Conservation (phyloP, 768 basidiomycete genomes). For the Rhodocollybia butyracea region DNA sequence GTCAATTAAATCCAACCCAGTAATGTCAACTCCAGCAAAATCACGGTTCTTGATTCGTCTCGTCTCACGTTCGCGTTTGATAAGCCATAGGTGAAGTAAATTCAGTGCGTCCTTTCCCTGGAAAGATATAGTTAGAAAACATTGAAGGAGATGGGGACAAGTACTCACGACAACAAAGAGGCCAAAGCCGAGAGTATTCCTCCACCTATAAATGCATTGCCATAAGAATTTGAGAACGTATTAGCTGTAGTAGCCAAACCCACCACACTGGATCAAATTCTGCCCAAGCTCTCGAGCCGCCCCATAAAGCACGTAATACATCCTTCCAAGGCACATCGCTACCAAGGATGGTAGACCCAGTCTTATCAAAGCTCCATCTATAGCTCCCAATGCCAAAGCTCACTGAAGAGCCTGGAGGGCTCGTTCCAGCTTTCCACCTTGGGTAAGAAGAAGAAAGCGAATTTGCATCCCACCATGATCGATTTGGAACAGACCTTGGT, state of each 20-base stretch:
- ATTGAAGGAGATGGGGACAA: conserved; percentile 1
- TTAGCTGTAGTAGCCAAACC: too few species aligned
- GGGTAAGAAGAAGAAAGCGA: neutral
- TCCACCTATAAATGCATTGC: conserved; percentile 26
- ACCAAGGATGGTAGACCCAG: neutral
- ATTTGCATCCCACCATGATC: conserved; percentile 2
- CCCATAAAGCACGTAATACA: conserved; percentile 32
- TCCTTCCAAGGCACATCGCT: conserved; percentile 25
- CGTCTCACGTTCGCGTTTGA: conserved; percentile 69
- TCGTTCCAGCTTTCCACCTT: conserved; percentile 14
- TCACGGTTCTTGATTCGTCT: conserved; percentile 66
- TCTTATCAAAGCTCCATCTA: neutral
- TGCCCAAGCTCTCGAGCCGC: conserved; percentile 11
- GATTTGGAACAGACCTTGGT: neutral
- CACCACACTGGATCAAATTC: conserved; percentile 48
- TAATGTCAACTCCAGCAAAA: conserved; percentile 69
- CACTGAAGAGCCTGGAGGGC: conserved; percentile 9
- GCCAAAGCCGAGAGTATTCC: conserved; percentile 46
- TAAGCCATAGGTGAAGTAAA: conserved; percentile 64
- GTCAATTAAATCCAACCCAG: conserved; percentile 59
- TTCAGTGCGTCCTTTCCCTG: conserved; percentile 69
- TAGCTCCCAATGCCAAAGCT: conserved; percentile 1
- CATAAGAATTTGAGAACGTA: conserved; percentile 41
- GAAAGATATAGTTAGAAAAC: neutral
- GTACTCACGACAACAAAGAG: conserved; percentile 39